phyloP scores from a whole-genome alignment of 1,284 basidiomycete genomes.

The Tilletia walkeri region DNA sequence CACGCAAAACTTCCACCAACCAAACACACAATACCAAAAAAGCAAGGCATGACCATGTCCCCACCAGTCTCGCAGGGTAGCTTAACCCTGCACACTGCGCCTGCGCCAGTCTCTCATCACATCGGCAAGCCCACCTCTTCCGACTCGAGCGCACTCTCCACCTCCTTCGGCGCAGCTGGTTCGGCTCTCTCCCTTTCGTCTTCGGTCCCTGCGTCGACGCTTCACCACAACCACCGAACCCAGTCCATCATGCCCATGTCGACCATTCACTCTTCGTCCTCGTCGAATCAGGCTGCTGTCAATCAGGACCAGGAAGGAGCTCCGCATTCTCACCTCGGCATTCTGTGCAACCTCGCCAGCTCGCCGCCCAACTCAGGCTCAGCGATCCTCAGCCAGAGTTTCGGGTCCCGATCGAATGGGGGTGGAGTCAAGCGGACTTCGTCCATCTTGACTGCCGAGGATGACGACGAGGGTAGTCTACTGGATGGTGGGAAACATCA shows the following conservation, averaged over 20 bases:
- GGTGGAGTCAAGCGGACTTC: constrained; percentile 15
- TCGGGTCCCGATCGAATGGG: background rate
- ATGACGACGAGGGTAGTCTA: constrained; percentile 49
- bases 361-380: constrained; percentile 6
- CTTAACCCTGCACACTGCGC: background rate
- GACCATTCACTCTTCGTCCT: background rate
- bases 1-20: background rate
- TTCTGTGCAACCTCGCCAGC: background rate
- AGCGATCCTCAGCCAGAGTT: constrained; percentile 4
- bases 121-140: background rate
- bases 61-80: background rate
- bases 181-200: constrained; percentile 14
- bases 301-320: background rate
- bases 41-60: constrained; percentile 1
- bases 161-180: constrained; percentile 50
- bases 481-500: constrained; percentile 37
- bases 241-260: background rate
- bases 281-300: too few relatives aligned
- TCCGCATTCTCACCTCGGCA: constrained; percentile 3
- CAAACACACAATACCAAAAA: background rate
- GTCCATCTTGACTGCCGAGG: constrained; percentile 4
- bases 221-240: background rate
- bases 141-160: constrained; percentile 29
- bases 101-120: constrained; percentile 9
- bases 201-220: background rate